Conservation (phyloP, 805 yeast genomes). For the Candida ficus region DNA sequence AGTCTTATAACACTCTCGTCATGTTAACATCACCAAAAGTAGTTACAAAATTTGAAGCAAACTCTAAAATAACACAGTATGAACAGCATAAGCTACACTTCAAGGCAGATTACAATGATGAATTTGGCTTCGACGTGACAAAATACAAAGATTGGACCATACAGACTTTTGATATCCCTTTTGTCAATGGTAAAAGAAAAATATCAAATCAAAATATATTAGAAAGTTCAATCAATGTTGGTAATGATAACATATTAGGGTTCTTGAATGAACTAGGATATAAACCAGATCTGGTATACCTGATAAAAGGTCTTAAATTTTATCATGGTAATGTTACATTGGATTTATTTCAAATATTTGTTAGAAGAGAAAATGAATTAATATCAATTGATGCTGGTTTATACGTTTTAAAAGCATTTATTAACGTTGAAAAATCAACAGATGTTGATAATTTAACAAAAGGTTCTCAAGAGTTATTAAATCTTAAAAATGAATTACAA, state of each 20-base stretch:
- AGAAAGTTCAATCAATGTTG: conserved; percentile 38
- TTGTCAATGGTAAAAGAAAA: conserved; percentile 60
- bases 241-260: conserved; percentile 29
- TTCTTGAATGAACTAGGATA: conserved; percentile 62
- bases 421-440: conserved; percentile 66
- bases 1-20: conserved; percentile 10
- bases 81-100: conserved; percentile 23
- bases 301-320: conserved; percentile 56
- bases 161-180: conserved; percentile 64
- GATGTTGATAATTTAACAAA: conserved; percentile 68
- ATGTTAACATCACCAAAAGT: conserved; percentile 19
- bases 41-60: conserved; percentile 25
- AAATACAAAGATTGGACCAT: conserved; percentile 47
- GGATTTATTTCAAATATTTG: conserved; percentile 46
- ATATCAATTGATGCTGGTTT: conserved; percentile 41
- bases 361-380: conserved; percentile 23
- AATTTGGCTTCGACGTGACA: conserved; percentile 1
- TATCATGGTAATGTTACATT: conserved; percentile 53
- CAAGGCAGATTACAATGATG: conserved; percentile 12
- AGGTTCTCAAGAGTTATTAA: conserved; percentile 58
- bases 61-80: conserved; percentile 22
- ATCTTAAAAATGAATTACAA: conserved; percentile 57
- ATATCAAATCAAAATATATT: conserved; percentile 63
- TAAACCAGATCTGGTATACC: conserved; percentile 53
- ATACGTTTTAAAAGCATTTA: conserved; percentile 57